These are phyloP conservation scores for Wickerhamomyces rabaulensis DNA, from an alignment of 805 yeast species.

Conservation along the genomic window DNA sequence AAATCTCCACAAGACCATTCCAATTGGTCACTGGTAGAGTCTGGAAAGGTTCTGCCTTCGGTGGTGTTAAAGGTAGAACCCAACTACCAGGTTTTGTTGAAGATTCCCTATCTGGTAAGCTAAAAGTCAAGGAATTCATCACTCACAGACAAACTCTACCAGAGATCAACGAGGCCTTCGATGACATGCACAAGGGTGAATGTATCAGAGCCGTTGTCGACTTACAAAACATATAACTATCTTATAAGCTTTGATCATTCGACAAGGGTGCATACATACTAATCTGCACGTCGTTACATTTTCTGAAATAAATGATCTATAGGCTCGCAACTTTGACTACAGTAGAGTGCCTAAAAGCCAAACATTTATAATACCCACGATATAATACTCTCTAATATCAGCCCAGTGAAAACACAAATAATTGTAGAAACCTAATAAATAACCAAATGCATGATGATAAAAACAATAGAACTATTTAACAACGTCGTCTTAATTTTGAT, in stretches of 20 bases:
- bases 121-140: slow-evolving; percentile 92
- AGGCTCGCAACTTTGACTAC: not conserved
- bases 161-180: slow-evolving; percentile 83
- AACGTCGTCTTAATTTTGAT: not conserved
- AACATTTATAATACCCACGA: not conserved
- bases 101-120: slow-evolving; percentile 72
- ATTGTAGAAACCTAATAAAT: not conserved
- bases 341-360: not conserved
- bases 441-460: not conserved
- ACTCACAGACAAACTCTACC: slow-evolving; percentile 81
- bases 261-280: too few species aligned
- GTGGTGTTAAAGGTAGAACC: slow-evolving; percentile 96
- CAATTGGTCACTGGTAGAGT: slow-evolving; percentile 98
- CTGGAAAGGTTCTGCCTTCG: slow-evolving; percentile 99
- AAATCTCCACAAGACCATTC: slow-evolving; percentile 96
- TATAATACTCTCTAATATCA: not conserved
- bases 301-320: too few species aligned
- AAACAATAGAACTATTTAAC: not conserved
- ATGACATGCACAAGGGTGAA: slow-evolving; percentile 90
- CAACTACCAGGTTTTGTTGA: slow-evolving; percentile 90
- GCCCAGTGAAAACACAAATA: not conserved
- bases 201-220: slow-evolving; percentile 89
- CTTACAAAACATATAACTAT: slow-evolving; percentile 24
- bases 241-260: not conserved
- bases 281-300: too few species aligned